Evolutionary conservation across 139 green algal species (phyloP), one percentile per base, ranked within the genome.

Genomic region (Chlamydomonas sp.): DNA sequence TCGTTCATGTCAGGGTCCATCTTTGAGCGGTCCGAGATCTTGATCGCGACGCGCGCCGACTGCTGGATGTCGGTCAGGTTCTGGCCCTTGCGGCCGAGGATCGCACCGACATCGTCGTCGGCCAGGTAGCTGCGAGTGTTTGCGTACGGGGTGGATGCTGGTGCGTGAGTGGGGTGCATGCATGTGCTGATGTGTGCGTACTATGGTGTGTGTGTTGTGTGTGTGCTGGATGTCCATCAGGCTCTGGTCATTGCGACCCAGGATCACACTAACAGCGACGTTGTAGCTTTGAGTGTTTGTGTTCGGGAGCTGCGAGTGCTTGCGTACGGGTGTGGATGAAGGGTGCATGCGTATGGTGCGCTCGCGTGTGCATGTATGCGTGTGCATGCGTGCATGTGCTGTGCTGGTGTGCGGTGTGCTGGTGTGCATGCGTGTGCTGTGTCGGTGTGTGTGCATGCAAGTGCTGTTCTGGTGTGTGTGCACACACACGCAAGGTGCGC

Each of bases 71-170:
- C 72, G 28, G 66, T 58, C 72, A 77, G 72, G 64, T 77, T 69
- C 57, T 77, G 72, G 3, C 73, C 65, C 73, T 82, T 82, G 61
- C 79, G 78, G 36, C 82, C 82, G 33, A 87, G 76, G 62, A 87
- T 79, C 6, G 82, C 82, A 13, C 82, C 82, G 0, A 87, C 82
- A 58, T 87, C 82, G 31, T 87, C 82, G 62, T 87, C 78, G 13
- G 71, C 39, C 69, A 87, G 65, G 57, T 54, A 77, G 33, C n/a
- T n/a, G n/a, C n/a, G n/a, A n/a, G n/a, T n/a, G n/a, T n/a, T 31
- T 54, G 59, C 13, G 5, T 5, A 35, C 20, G n/a, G 1, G 24
- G 48, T 70, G 64, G 16, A 16, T 3, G 6, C 26, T 5, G 31
- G 4, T 29, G 59, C 26, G 59, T 26, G 13, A 24, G 5, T 47